Conservation (phyloP, 495 filamentous ascomycete genomes). For the Ascobolus immersus region DNA sequence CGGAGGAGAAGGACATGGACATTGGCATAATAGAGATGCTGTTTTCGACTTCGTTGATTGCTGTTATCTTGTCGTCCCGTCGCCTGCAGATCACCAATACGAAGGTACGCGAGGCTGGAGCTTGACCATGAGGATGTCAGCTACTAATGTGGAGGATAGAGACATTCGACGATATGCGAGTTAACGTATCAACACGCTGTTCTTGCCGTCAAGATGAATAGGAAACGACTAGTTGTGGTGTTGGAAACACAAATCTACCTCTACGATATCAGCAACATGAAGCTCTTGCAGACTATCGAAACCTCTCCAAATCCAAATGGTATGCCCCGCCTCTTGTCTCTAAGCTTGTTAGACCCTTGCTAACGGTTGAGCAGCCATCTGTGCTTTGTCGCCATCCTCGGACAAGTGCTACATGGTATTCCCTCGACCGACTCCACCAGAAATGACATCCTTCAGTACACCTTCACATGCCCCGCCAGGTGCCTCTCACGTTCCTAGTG, state of each 20-base stretch:
- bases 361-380: conserved; percentile 38
- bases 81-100: conserved; percentile 90
- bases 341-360: background rate
- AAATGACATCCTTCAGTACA: conserved; percentile 31
- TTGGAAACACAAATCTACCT: conserved; percentile 89
- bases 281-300: conserved; percentile 61
- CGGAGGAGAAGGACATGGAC: conserved; percentile 75
- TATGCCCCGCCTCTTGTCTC: conserved; percentile 17
- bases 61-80: conserved; percentile 66
- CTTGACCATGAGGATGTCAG: background rate
- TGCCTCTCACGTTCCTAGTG: conserved; percentile 46
- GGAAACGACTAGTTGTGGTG: conserved; percentile 77
- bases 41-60: conserved; percentile 94
- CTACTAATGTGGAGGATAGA: conserved; percentile 22
- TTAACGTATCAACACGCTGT: conserved; percentile 90
- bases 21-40: conserved; percentile 94
- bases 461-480: conserved; percentile 71
- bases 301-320: conserved; percentile 77
- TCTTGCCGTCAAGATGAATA: conserved; percentile 72
- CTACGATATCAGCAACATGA: conserved; percentile 97
- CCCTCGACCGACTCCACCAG: conserved; percentile 54
- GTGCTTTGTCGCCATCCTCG: conserved; percentile 77
- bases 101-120: conserved; percentile 35
- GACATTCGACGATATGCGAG: conserved; percentile 90
- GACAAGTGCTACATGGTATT: conserved; percentile 88